Base-by-base conservation (phyloP, 495 filamentous ascomycete species). In the Daldinia childiae region DNA sequence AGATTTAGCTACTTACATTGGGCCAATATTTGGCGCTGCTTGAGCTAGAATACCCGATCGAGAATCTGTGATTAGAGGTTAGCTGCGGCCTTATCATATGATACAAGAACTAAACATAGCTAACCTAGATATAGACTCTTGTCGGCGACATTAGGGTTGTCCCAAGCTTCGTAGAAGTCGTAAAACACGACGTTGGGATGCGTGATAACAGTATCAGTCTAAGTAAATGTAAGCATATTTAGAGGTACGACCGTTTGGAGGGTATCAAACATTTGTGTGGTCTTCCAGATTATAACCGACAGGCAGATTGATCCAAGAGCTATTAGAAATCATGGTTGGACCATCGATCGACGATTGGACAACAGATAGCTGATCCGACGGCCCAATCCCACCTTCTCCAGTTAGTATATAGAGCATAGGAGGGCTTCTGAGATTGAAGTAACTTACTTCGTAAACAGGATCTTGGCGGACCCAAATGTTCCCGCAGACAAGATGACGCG, bases 221-320 rank as follows among this genome's bases (percentile, higher is more conserved):
- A 29, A n/a, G 6, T 5, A 51, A 2, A 9, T 3, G 41, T 69
- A 19, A 69, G 32, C 19, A 63, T 59, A 26, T 14, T 36, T 36
- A 14, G 34, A 15, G 12, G 24, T 26, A 17, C 15, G 8, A 26
- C 12, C 8, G 9, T 0, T 15, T 41, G 12, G 1, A 15, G 15
- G 32, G 54, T 12, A 38, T 41, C 74, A 41, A 24, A 77, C 76
- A 77, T 91, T 90, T 58, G 86, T 82, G 77, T 93, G 90, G 73
- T 93, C 91, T 68, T 88, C 86, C 34, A 92, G 75, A 68, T 91
- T 91, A 72, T 90, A 84, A 38, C 91, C 91, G 24, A 93, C 90
- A 21, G 91, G 91, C 11, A 91, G 83, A 67, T 88, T 80, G 71
- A 93, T 90, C 90, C 90, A 92, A 32, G 87, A 73, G 2, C 67